Evolutionary conservation across 2,329 filamentous ascomycete species (phyloP), one percentile per base, ranked within the genome.

Genomic region (Colletotrichum sp.): DNA sequence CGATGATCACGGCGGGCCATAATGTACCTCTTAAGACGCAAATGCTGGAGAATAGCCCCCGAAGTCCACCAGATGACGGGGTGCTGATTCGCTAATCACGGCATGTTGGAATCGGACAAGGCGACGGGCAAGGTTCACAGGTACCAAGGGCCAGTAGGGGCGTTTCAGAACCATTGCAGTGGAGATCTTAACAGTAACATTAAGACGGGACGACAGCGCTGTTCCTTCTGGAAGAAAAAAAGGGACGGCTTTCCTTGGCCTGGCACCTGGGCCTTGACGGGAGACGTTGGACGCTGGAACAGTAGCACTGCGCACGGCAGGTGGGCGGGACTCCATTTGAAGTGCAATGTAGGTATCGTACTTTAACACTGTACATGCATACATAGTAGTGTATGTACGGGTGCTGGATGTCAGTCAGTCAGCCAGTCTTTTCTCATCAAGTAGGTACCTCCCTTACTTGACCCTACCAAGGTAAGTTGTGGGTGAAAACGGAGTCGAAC

Each of bases 101-200:
- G 16, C n/a, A 16, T 58, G 65, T 30, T 58, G 36, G 30, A 62
- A 62, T 66, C 72, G 68, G 72, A 4, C 61, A 43, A 61, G 58
- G 73, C 69, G 73, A 73, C 27, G 8, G 56, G 56, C 73, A 75
- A 58, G 69, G 72, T 66, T 75, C 68, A 36, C 43, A 32, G 72
- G 67, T 39, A 62, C 72, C 72, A 48, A n/a, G 64, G 48, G 64
- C 43, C 56, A 22, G 69, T 62, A 67, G 62, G 34, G 56, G 70
- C 64, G 73, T 75, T 75, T 75, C 73, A 75, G 72, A 65, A 68
- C 62, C 73, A 72, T 68, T 73, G 34, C 56, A 22, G 70, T 66
- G 73, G 73, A 48, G 72, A 66, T 43, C 69, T 75, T 75, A 73
- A 43, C 43, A 64, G 73, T 34, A 34, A 9, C 10, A 28, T 64